Evolutionary conservation across 768 basidiomycete species (phyloP).

Genomic region (Fomitopsis pulvina): DNA sequence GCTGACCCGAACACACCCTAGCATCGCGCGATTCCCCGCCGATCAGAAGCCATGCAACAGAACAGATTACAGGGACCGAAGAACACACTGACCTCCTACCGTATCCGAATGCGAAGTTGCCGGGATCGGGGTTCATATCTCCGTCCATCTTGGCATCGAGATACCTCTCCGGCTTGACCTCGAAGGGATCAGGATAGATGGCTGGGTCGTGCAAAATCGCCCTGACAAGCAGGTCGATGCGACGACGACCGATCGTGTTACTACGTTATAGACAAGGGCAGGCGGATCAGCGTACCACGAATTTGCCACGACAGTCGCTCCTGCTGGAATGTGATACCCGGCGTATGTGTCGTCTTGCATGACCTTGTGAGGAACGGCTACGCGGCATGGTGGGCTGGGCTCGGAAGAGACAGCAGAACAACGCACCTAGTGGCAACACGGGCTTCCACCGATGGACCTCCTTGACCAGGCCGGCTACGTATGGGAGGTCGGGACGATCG

Average conservation of each 20-base stretch:
- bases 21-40: not conserved
- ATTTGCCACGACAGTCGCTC: constrained; percentile 18
- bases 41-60: too few species aligned
- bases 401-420: not conserved
- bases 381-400: not conserved
- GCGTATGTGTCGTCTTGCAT: constrained; percentile 16
- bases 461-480: constrained; percentile 16
- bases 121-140: not conserved
- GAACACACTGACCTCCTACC: not conserved
- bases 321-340: constrained; percentile 19
- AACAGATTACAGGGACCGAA: not conserved
- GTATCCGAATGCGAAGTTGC: not conserved
- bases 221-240: too few species aligned
- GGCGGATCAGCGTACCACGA: constrained; percentile 13
- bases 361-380: constrained; percentile 15
- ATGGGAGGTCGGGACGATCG: constrained; percentile 15
- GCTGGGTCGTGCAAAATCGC: constrained; percentile 28
- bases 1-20: not conserved
- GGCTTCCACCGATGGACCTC: constrained; percentile 29
- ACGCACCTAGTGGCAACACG: constrained; percentile 22
- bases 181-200: constrained; percentile 30
- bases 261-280: not conserved
- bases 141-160: constrained; percentile 7
- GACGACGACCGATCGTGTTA: not conserved
- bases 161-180: constrained; percentile 34